Base-by-base conservation (phyloP, 192 early-diverging fungal species). In the Coemansia sp. region DNA sequence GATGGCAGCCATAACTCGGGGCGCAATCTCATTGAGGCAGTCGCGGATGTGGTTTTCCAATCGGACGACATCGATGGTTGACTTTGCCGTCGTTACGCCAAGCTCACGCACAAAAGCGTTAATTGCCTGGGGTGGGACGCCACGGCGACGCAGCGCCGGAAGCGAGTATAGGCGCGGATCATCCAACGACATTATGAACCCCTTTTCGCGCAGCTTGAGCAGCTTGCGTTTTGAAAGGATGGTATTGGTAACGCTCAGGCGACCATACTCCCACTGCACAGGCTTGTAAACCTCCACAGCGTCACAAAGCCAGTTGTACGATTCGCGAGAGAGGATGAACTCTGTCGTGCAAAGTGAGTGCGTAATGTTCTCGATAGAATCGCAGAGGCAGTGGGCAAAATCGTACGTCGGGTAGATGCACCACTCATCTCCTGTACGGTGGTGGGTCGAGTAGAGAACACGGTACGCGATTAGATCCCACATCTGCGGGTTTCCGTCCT, bases 361-460 rank as follows among this genome's bases (percentile, higher is more conserved):
- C 9, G 95, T 96, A 61, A 99, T 99, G 86, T 99, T 97, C 75
- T 99, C 98, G 68, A 99, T 90, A 17, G 98, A 99, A 79, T 99
- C 98, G 63, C 91, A 92, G 19, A 99, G 85, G 68, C 98, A 99
- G 77, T 99, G 98, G 4, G 96, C 96, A 75, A 90, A 99, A 77
- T 99, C 98, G 72, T 99, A 99, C 10, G 96, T 99, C 52, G 96
- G 98, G 75, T 99, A 99, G 75, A 99, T 93, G 70, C 97, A 93
- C 98, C 98, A 99, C 52, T 91, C 76, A 46, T 87, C 79, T 41
- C 90, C 95, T 32, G 98, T 98, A 43, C 98, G 89, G 78, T 91
- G 89, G 76, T 99, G 98, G 45, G 88, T 89, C 11, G 95, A 86
- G 64, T 91, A 93, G 56, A 95, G 60, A 43, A 99, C 89, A 60